Evolutionary conservation across 345 rosid genomes (phyloP), one percentile per base, ranked within the genome.

Genomic region (Sonneratia caseolaris): DNA sequence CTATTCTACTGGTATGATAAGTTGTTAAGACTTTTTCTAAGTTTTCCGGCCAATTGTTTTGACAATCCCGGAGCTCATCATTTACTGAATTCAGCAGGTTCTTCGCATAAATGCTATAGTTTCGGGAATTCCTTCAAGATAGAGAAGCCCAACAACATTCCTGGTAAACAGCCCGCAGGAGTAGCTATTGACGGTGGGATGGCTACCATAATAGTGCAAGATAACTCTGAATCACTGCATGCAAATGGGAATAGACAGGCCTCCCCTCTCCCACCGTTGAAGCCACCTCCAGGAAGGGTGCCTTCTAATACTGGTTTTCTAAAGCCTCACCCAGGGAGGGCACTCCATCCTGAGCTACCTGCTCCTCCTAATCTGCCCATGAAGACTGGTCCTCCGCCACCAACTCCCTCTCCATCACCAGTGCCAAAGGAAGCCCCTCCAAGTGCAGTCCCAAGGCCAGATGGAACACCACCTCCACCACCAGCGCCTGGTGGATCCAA

Each of bases 301-400:
- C 77, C 71, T 75, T 62, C 78, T 21, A 70, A 55, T 70, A 32
- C 55, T 24, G 73, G 70, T 65, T 48, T 75, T 22, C 70, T 75
- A 76, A 83, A 83, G 79, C 85, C 86, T 24, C 85, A 87, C 36
- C 86, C 99, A 57, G 96, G 91, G 61, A 85, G 83, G 83, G 97
- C 88, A 48, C 91, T 89, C 64, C 93, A 91, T 72, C 95, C 83
- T 18, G 97, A 95, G 79, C 92, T 88, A 57, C 93, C 92, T 70
- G 88, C 87, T 74, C 84, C 87, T 81, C 79, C 78, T 43, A 86
- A 47, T 8, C 51, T 84, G 64, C 76, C 87, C 68, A 76, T 72
- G 10, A 79, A 68, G 70, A 72, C 72, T 59, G 76, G 81, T 76
- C 74, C 81, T 68, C 79, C 84, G 59, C 90, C 86, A 42, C 45